A percentile compares a stretch with the other conserved stretches of the same genome.
Conservation (phyloP, 805 yeast genomes). For the Metschnikowia rubicola region DNA sequence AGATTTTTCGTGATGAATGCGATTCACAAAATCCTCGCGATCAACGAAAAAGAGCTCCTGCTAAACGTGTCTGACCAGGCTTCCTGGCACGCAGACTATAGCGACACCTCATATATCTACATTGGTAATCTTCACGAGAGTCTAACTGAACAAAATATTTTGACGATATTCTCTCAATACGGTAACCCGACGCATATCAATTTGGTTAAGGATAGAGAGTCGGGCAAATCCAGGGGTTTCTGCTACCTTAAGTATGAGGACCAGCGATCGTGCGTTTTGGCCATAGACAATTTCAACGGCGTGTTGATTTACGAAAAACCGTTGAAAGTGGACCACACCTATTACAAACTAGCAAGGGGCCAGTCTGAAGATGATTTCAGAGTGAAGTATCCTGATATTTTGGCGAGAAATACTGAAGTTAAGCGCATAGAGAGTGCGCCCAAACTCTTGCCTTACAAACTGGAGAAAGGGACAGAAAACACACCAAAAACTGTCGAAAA, state of each 20-base stretch:
- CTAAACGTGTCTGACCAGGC: slow-evolving; percentile 54
- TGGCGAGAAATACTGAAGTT: slow-evolving; percentile 3
- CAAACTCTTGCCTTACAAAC: slow-evolving; percentile 5
- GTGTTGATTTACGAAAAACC: slow-evolving; percentile 46
- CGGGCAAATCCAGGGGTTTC: slow-evolving; percentile 70
- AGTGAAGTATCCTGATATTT: slow-evolving; percentile 23
- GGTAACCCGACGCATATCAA: slow-evolving; percentile 81
- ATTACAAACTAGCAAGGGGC: slow-evolving; percentile 52
- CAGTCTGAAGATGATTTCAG: slow-evolving; percentile 45
- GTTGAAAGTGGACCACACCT: slow-evolving; percentile 67
- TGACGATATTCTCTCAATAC: slow-evolving; percentile 80
- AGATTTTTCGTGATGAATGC: slow-evolving; percentile 27
- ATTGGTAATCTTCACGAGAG: slow-evolving; percentile 70
- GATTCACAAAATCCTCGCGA: slow-evolving; percentile 45
- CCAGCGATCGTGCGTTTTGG: slow-evolving; percentile 73
- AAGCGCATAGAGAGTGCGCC: slow-evolving; percentile 4
- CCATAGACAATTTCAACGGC: slow-evolving; percentile 88
- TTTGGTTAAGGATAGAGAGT: slow-evolving; percentile 59
- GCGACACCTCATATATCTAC: slow-evolving; percentile 70
- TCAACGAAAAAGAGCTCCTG: slow-evolving; percentile 68
- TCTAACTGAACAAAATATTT: slow-evolving; percentile 69
- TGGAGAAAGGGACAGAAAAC: not conserved
- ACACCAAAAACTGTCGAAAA: not conserved
- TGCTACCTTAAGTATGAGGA: slow-evolving; percentile 82
- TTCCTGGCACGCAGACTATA: slow-evolving; percentile 89